Evolutionary conservation across 2,329 filamentous ascomycete genomes (phyloP).

Genomic region (Fusarium poae): DNA sequence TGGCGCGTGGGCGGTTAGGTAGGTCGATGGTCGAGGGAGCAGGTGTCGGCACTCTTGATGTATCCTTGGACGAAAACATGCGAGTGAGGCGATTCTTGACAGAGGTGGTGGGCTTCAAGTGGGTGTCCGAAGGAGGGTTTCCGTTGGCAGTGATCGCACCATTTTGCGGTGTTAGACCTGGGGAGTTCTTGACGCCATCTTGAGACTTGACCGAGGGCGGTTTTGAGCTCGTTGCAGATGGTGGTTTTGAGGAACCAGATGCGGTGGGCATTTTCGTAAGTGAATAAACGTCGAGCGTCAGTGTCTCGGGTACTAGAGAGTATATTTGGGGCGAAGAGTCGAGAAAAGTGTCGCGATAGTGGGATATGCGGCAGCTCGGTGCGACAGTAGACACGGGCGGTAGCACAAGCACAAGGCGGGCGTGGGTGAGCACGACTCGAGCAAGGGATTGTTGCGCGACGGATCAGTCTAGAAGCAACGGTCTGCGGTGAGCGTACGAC

Average conservation of each 20-base stretch:
- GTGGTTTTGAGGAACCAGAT: slow-evolving; percentile 52
- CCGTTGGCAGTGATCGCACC: slow-evolving; percentile 51
- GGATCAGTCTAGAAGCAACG: slow-evolving; percentile 39
- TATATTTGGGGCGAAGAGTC: slow-evolving; percentile 7
- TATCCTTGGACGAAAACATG: slow-evolving; percentile 74
- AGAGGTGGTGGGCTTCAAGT: slow-evolving; percentile 56
- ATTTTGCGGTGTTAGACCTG: slow-evolving; percentile 57
- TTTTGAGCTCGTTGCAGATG: slow-evolving; percentile 62
- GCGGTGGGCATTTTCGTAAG: slow-evolving; percentile 53
- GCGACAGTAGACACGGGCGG: slow-evolving; percentile 27
- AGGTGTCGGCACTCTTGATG: slow-evolving; percentile 51
- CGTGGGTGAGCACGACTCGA: slow-evolving; percentile 41
- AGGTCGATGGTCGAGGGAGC: slow-evolving; percentile 55
- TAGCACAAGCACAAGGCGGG: slow-evolving; percentile 33
- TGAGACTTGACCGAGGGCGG: slow-evolving; percentile 64
- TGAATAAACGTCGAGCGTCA: slow-evolving; percentile 5
- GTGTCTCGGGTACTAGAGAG: slow-evolving; percentile 31
- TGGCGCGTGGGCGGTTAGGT: slow-evolving; percentile 53
- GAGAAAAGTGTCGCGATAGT: slow-evolving; percentile 21
- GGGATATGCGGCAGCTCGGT: slow-evolving; percentile 34
- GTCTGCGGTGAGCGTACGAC: slow-evolving; percentile 33
- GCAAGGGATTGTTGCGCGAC: slow-evolving; percentile 40
- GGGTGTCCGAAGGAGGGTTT: slow-evolving; percentile 34
- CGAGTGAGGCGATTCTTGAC: slow-evolving; percentile 74
- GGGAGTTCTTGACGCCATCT: slow-evolving; percentile 58